These are phyloP conservation scores for Gorgonomyces haynaldii DNA, from an alignment of 192 early-diverging fungal genomes.

Conservation along the genomic window DNA sequence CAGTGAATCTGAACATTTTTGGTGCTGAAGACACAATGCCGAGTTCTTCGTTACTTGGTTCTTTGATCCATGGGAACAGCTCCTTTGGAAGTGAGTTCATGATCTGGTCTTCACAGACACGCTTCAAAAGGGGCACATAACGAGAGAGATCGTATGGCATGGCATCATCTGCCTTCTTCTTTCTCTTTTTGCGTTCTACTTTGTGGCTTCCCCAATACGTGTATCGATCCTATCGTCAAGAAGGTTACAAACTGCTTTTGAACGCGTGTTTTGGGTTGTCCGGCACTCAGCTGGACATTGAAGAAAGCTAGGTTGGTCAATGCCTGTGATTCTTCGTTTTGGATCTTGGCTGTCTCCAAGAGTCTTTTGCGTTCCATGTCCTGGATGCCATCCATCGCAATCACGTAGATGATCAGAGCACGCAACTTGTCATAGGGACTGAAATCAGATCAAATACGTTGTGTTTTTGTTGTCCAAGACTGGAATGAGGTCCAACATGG, in stretches of 20 bases:
- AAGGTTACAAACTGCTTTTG: slow-evolving; percentile 1
- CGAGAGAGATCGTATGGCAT: slow-evolving; percentile 62
- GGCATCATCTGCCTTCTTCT: slow-evolving; percentile 41
- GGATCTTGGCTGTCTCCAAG: slow-evolving; percentile 56
- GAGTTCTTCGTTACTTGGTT: slow-evolving; percentile 29
- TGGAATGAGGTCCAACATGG: slow-evolving; percentile 64
- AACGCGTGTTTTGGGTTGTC: slow-evolving; percentile 39
- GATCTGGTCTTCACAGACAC: slow-evolving; percentile 50
- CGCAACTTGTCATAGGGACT: slow-evolving; percentile 64
- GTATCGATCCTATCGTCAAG: slow-evolving; percentile 15
- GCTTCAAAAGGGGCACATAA: slow-evolving; percentile 65
- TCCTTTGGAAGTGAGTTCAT: slow-evolving; percentile 37
- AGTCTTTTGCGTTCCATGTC: slow-evolving; percentile 59
- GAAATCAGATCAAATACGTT: slow-evolving; percentile 26
- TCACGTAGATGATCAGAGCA: slow-evolving; percentile 69
- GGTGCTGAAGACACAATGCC: slow-evolving; percentile 8
- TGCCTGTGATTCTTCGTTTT: slow-evolving; percentile 62
- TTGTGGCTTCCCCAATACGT: slow-evolving; percentile 34
- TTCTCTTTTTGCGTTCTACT: slow-evolving; percentile 37
- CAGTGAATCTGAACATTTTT: slow-evolving; percentile 10
- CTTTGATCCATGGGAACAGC: slow-evolving; percentile 55
- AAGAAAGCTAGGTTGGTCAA: slow-evolving; percentile 62
- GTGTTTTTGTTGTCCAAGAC: slow-evolving; percentile 57
- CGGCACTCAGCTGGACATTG: slow-evolving; percentile 41
- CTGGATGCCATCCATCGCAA: slow-evolving; percentile 63